Conservation (phyloP, 2,329 filamentous ascomycete species). For the Colletotrichum graminicola region DNA sequence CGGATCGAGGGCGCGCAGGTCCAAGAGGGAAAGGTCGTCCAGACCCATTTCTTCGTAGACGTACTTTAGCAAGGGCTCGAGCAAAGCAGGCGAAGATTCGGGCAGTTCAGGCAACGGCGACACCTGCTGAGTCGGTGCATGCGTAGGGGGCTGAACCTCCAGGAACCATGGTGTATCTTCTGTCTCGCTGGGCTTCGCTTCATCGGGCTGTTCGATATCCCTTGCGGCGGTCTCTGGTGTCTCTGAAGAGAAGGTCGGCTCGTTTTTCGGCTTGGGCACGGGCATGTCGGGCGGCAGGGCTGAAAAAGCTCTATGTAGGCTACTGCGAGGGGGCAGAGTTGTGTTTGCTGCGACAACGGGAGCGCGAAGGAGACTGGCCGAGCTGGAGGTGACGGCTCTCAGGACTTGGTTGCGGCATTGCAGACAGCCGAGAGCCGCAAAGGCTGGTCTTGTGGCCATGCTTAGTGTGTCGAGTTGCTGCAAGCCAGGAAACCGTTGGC, state of each 20-base stretch:
- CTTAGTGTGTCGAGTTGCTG: neutral
- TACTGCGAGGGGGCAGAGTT: constrained; percentile 39
- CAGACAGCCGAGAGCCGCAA: constrained; percentile 46
- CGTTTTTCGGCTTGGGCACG: neutral
- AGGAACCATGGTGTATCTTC: constrained; percentile 83
- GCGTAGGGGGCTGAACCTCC: constrained; percentile 73
- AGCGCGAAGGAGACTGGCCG: constrained; percentile 19
- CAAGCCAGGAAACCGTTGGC: neutral
- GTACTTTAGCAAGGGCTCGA: constrained; percentile 80
- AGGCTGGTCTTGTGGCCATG: constrained; percentile 45
- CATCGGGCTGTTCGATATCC: neutral
- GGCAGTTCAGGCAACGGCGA: constrained; percentile 69
- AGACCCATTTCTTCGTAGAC: constrained; percentile 88
- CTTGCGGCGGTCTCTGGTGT: neutral
- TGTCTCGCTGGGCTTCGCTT: constrained; percentile 41
- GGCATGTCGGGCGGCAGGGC: constrained; percentile 41
- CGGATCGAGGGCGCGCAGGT: constrained; percentile 86
- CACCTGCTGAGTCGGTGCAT: constrained; percentile 62
- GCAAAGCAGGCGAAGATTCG: constrained; percentile 75
- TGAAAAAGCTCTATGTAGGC: constrained; percentile 44
- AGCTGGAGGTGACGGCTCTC: constrained; percentile 43
- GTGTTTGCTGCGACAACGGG: constrained; percentile 6
- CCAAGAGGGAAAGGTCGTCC: constrained; percentile 83
- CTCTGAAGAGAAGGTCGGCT: neutral
- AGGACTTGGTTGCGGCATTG: constrained; percentile 46